Conservation (phyloP, 495 filamentous ascomycete genomes). For the Podospora bellae-mahoneyi region DNA sequence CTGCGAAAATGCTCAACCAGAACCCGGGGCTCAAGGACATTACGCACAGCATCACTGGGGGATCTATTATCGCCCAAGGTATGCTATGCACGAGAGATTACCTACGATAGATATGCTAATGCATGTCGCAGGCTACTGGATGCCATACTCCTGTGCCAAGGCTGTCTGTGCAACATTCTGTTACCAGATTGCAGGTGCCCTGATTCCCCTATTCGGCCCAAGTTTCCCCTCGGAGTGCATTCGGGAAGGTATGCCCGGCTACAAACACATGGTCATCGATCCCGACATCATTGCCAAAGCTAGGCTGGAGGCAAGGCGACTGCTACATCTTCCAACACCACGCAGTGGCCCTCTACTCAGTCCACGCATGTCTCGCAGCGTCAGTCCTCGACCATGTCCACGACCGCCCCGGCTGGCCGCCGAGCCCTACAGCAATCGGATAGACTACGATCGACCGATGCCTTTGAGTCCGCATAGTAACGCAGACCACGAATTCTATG, state of each 20-base stretch:
- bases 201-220: constrained; percentile 85
- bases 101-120: constrained; percentile 4
- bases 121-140: constrained; percentile 79
- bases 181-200: constrained; percentile 71
- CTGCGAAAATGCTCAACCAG: constrained; percentile 70
- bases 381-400: constrained; percentile 19
- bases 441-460: constrained; percentile 15
- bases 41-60: constrained; percentile 91
- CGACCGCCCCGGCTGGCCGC: neutral
- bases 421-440: constrained; percentile 12
- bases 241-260: constrained; percentile 52
- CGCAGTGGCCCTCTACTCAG: constrained; percentile 5
- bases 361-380: constrained; percentile 12
- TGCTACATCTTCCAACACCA: constrained; percentile 13
- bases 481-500: constrained; percentile 39
- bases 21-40: constrained; percentile 83
- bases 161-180: constrained; percentile 87
- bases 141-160: constrained; percentile 81
- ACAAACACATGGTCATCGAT: constrained; percentile 67
- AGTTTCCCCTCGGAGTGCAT: constrained; percentile 72
- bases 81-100: constrained; percentile 17
- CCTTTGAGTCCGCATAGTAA: constrained; percentile 36
- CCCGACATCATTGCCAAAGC: constrained; percentile 54
- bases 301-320: constrained; percentile 49
- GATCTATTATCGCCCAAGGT: constrained; percentile 88